Evolutionary conservation across 1,139 yeast genomes (phyloP).

Genomic region (Zygoascus meyerae): DNA sequence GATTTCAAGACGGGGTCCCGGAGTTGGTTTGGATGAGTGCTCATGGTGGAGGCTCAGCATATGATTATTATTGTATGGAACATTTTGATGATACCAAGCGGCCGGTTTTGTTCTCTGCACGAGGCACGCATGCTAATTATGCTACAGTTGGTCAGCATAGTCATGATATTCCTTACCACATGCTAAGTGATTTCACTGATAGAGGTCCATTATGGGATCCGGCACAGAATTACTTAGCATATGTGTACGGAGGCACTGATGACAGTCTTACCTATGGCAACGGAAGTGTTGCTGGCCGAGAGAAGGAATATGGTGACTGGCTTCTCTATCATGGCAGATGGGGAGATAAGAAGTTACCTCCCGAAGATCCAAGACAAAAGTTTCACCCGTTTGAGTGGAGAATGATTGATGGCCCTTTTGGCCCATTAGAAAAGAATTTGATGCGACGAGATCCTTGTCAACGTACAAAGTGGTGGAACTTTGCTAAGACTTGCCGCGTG

Average conservation of each 20-base stretch:
- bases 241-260: slow-evolving; percentile 60
- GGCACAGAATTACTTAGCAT: slow-evolving; percentile 68
- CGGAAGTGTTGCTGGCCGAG: slow-evolving; percentile 53
- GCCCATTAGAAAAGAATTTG: slow-evolving; percentile 78
- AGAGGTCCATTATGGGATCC: slow-evolving; percentile 97
- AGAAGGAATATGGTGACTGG: slow-evolving; percentile 69
- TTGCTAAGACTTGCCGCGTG: slow-evolving; percentile 68
- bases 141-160: slow-evolving; percentile 96
- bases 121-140: slow-evolving; percentile 97
- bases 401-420: slow-evolving; percentile 86
- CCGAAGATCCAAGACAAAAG: slow-evolving; percentile 68
- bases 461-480: slow-evolving; percentile 78
- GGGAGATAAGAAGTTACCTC: slow-evolving; percentile 75
- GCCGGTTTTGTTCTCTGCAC: slow-evolving; percentile 81
- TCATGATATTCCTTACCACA: slow-evolving; percentile 89
- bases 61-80: slow-evolving; percentile 67
- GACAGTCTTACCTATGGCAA: slow-evolving; percentile 36
- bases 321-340: slow-evolving; percentile 73
- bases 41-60: slow-evolving; percentile 96
- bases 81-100: slow-evolving; percentile 48
- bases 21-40: slow-evolving; percentile 98
- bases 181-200: slow-evolving; percentile 87
- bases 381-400: slow-evolving; percentile 88
- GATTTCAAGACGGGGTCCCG: slow-evolving; percentile 78
- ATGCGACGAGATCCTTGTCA: slow-evolving; percentile 70